Evolutionary conservation across 305 asterid species (phyloP), one percentile per base, ranked within the genome.

Genomic region (Fraxinus xanthoxyloides): DNA sequence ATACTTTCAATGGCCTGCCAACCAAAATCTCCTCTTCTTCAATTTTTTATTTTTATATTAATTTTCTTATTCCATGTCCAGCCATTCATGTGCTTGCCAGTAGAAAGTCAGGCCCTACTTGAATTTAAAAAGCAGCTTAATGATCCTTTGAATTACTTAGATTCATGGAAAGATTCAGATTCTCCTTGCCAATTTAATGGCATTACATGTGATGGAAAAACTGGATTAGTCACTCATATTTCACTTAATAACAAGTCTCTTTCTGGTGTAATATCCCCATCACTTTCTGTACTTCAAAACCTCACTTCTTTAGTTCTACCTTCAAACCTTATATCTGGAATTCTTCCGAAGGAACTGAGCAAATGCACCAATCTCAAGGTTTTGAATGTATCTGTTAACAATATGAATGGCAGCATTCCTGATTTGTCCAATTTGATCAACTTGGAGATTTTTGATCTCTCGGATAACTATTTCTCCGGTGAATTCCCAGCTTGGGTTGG

Each of bases 121-220:
- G 91, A 90, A 38, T 91, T 96, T 91, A 96, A 91, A 82, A 84
- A 79, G 79, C 90, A 88, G 61, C 85, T 96, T 54, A 70, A 30
- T 88, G 99, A 96, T 85, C 98, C 98, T 34, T 81, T 89, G 72
- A 88, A 88, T 85, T 81, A 82, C 84, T 84, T 96, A 76, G 89
- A 86, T 85, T 93, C 99, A 15, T 96, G 99, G 99, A 85, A 86
- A 81, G 89, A 85, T 78, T 86, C 93, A 7, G 88, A 85, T 79
- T 89, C 97, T 23, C 97, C 98, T 46, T 96, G 99, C 83, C 72
- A 73, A 1, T 96, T 94, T 79, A 79, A 86, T 84, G 99, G 99
- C 46, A 82, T 96, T 59, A 82, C 90, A 6, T 96, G 99, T 84
- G 98, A 94, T 87, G 72, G 54, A 12, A 82, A 81, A 31, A 84